Conservation (phyloP, 1,284 basidiomycete genomes). For the Earliella scabrosa region DNA sequence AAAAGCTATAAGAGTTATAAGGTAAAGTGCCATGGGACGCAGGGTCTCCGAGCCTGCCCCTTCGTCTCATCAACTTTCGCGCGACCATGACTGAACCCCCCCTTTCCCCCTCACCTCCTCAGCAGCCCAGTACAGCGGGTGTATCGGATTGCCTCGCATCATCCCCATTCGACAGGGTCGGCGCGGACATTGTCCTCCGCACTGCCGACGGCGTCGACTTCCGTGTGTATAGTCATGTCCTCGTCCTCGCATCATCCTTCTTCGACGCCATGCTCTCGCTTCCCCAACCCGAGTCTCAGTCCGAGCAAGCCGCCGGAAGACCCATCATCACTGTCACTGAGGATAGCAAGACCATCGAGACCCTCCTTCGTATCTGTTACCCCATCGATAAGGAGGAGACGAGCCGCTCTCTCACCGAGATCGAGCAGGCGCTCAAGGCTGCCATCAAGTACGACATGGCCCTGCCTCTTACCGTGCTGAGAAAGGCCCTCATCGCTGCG, state of each 20-base stretch:
- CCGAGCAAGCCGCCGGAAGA: too few relatives aligned
- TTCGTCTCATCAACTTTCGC: too few relatives aligned
- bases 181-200: conserved; percentile 17
- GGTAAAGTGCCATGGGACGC: too few relatives aligned
- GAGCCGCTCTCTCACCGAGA: background rate
- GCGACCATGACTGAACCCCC: too few relatives aligned
- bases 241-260: conserved; percentile 15
- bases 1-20: too few relatives aligned
- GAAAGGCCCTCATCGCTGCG: background rate
- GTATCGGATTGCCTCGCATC: too few relatives aligned
- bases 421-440: background rate
- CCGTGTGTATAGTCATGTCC: conserved; percentile 10
- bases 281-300: background rate
- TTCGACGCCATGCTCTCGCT: conserved; percentile 14
- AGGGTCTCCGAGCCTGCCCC: too few relatives aligned
- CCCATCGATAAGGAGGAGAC: conserved; percentile 26
- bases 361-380: conserved; percentile 43
- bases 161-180: conserved; percentile 9
- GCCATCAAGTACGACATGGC: conserved; percentile 1
- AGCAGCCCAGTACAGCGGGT: too few relatives aligned
- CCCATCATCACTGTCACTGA: conserved; percentile 31
- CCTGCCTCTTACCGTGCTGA: background rate
- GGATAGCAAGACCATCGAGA: conserved; percentile 33
- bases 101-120: too few relatives aligned
- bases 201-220: conserved; percentile 15